These are phyloP conservation scores for Onygena corvina DNA, from an alignment of 2,329 filamentous ascomycete genomes.

Conservation along the genomic window DNA sequence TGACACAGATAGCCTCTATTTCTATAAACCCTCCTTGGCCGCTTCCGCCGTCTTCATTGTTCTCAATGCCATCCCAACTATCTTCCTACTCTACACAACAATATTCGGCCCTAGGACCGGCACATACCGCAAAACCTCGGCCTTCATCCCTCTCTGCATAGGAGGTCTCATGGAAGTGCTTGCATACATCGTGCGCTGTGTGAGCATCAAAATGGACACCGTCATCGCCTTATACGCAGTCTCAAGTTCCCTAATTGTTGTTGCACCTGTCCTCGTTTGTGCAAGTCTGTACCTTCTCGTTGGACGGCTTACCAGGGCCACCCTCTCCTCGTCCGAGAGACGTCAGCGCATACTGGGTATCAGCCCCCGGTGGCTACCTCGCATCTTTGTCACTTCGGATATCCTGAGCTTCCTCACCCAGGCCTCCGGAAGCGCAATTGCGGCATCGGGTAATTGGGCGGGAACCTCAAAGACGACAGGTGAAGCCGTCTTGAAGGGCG, in stretches of 20 bases:
- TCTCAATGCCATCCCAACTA: conserved; percentile 31
- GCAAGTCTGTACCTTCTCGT: conserved; percentile 43
- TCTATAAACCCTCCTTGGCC: conserved; percentile 36
- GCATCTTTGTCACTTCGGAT: conserved; percentile 38
- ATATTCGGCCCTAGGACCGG: conserved; percentile 32
- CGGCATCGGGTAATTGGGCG: conserved; percentile 34
- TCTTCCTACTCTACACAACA: conserved; percentile 33
- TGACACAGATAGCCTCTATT: conserved; percentile 26
- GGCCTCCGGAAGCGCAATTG: conserved; percentile 35
- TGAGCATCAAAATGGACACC: conserved; percentile 27
- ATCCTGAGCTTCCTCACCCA: conserved; percentile 38
- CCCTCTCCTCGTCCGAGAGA: conserved; percentile 22
- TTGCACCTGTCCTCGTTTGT: conserved; percentile 40
- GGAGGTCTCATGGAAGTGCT: conserved; percentile 34
- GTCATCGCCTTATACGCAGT: conserved; percentile 32
- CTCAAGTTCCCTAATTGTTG: conserved; percentile 34
- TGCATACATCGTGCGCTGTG: conserved; percentile 32
- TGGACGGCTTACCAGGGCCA: conserved; percentile 35
- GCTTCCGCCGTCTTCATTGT: conserved; percentile 34
- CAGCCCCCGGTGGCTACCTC: conserved; percentile 31
- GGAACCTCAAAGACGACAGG: conserved; percentile 31
- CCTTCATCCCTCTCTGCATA: conserved; percentile 36
- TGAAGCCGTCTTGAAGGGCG: conserved; percentile 33
- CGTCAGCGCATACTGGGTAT: conserved; percentile 30
- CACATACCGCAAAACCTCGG: conserved; percentile 21